A percentile compares a stretch with the other conserved stretches of the same genome.
These are phyloP conservation scores for Calonectria ilicicola DNA, from an alignment of 2,329 filamentous ascomycete genomes.

Conservation along the genomic window DNA sequence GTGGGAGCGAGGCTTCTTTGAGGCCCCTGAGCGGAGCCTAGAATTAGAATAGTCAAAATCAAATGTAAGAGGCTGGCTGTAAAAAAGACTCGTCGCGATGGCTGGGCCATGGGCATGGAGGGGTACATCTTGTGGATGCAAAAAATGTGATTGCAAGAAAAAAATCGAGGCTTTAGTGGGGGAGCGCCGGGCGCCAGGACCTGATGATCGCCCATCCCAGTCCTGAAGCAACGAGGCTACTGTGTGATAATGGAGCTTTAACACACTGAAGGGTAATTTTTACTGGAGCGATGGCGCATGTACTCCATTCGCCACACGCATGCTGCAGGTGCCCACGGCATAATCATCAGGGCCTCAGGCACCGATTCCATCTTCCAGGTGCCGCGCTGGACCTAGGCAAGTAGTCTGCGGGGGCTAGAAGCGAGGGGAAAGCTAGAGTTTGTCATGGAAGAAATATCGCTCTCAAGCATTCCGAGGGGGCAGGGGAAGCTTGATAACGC, in stretches of 20 bases:
- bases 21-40: background rate
- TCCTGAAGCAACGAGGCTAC: conserved; percentile 15
- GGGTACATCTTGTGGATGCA: background rate
- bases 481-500: conserved; percentile 5
- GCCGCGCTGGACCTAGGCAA: background rate
- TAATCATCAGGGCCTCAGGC: conserved; percentile 1
- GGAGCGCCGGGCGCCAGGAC: background rate
- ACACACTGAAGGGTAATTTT: background rate
- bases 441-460: conserved; percentile 12
- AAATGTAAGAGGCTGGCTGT: conserved; percentile 28
- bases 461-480: conserved; percentile 1
- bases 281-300: background rate
- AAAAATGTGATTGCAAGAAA: background rate
- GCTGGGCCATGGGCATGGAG: conserved; percentile 14
- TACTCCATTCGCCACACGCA: background rate
- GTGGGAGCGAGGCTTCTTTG: background rate
- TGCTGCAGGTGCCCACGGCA: background rate
- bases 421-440: conserved; percentile 14
- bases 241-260: conserved; percentile 15
- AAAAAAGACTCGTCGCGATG: conserved; percentile 5
- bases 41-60: conserved; percentile 5
- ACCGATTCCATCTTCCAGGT: conserved; percentile 7
- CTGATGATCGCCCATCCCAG: conserved; percentile 14
- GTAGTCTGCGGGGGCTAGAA: conserved; percentile 6
- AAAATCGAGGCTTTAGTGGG: conserved; percentile 9